Evolutionary conservation across 305 asterid species (phyloP), one percentile per base, ranked within the genome.

Genomic region (Fraxinus nigra): DNA sequence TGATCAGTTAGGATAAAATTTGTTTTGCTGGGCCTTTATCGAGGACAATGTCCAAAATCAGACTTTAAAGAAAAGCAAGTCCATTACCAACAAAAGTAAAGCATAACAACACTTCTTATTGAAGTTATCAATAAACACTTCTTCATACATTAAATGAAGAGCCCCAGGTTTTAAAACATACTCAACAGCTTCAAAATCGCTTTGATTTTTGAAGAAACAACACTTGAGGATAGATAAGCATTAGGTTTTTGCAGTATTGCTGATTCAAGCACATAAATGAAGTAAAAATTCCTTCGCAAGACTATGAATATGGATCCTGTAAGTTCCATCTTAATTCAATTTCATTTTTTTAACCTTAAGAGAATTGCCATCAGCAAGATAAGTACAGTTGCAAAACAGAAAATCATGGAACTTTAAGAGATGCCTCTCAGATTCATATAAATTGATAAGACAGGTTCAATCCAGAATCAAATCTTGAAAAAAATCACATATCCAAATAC

Each of bases 11-110:
- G 78, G 61, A 79, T 54, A 74, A 76, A 24, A 10, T 24, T 63
- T 63, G 13, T 72, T 40, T 78, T 65, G 28, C 28, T 48, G 32
- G 56, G 65, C 56, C 65, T 35, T 74, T 32, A 74, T 46, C n/a
- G 40, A 81, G 83, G 83, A 67, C 65, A 26, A 24, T 14, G 74
- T 32, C 74, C 70, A 51, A 79, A 67, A 22, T 26, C 28, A 20
- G 37, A 48, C 14, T 7, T 32, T 35, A 73, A 48, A 34, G 40
- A 56, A 48, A 73, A 48, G 8, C 20, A 14, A 67, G 22, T 28
- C 69, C 77, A 24, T 34, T 59, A 80, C 22, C 48, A 80, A 48
- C 43, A 32, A 61, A 24, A 77, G 35, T 51, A 73, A 70, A 35
- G 79, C 78, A 46, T 9, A 82, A 34, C 74, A 77, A 26, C 56